Evolutionary conservation across 495 filamentous ascomycete genomes (phyloP).

Genomic region (Daldinia loculata): DNA sequence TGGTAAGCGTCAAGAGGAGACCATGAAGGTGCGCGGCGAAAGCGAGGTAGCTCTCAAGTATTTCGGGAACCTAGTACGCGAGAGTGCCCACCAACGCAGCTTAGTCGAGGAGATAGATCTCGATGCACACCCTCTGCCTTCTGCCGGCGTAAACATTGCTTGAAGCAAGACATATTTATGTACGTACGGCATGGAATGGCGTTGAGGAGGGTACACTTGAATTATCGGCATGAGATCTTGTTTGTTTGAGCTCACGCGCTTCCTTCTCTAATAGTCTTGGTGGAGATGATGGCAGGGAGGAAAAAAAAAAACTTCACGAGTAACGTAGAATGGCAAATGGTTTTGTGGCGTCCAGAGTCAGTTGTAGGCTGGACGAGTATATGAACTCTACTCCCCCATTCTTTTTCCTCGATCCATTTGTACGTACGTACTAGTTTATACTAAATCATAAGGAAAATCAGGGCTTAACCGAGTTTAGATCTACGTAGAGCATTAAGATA

Average conservation of each 20-base stretch:
- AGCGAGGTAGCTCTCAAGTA: conserved; percentile 83
- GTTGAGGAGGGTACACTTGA: conserved; percentile 26
- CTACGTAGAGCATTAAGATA: neutral
- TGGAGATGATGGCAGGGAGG: conserved; percentile 16
- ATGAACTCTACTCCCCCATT: conserved; percentile 30
- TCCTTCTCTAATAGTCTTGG: conserved; percentile 10
- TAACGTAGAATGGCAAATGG: conserved; percentile 35
- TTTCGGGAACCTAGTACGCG: conserved; percentile 84
- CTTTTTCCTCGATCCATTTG: conserved; percentile 11
- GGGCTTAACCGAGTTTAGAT: conserved; percentile 2
- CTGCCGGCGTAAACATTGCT: conserved; percentile 27
- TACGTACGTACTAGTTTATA: conserved; percentile 23
- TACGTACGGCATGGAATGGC: conserved; percentile 28
- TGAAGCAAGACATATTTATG: conserved; percentile 19
- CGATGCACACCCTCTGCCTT: conserved; percentile 68
- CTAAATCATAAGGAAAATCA: conserved; percentile 8
- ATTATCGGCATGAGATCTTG: conserved; percentile 28
- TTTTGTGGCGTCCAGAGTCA: conserved; percentile 17
- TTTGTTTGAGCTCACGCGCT: conserved; percentile 11
- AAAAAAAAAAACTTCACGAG: conserved; percentile 20
- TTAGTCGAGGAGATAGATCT: conserved; percentile 84
- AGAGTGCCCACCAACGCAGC: conserved; percentile 73
- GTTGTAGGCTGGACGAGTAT: conserved; percentile 17
- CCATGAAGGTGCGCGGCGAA: conserved; percentile 75
- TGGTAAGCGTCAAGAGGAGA: conserved; percentile 77